A percentile compares a stretch with the other conserved stretches of the same genome.
Evolutionary conservation across 305 asterid species (phyloP).

Genomic region (Fraxinus greggii): DNA sequence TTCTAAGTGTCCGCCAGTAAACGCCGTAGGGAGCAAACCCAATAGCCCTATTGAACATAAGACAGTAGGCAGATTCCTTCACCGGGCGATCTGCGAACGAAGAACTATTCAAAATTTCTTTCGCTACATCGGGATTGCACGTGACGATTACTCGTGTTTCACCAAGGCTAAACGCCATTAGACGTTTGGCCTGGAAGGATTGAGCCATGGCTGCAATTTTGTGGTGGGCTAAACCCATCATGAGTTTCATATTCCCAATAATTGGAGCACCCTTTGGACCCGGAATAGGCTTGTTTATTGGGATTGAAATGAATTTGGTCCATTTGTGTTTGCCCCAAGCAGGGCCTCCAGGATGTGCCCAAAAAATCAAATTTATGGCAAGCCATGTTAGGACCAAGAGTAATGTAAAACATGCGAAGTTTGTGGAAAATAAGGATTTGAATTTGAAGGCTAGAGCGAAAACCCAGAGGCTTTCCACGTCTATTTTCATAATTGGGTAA

Average conservation of each 20-base stretch:
- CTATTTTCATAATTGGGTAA: constrained; percentile 28
- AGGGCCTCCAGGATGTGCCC: constrained; percentile 79
- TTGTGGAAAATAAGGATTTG: constrained; percentile 34
- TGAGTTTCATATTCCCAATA: constrained; percentile 68
- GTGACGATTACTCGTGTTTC: constrained; percentile 65
- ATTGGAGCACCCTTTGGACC: constrained; percentile 77
- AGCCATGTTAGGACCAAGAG: constrained; percentile 35
- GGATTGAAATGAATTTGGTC: constrained; percentile 5
- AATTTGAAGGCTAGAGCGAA: constrained; percentile 52
- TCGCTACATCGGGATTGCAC: constrained; percentile 59
- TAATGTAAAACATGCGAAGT: constrained; percentile 27
- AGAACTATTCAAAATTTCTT: constrained; percentile 50
- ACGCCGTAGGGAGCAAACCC: constrained; percentile 87
- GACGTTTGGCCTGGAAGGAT: constrained; percentile 49
- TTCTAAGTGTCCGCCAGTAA: constrained; percentile 72
- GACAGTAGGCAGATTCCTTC: constrained; percentile 65
- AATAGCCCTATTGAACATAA: constrained; percentile 78
- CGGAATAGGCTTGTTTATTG: constrained; percentile 32
- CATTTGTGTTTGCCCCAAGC: constrained; percentile 68
- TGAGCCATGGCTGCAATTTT: constrained; percentile 59
- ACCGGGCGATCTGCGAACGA: constrained; percentile 70
- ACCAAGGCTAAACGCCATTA: constrained; percentile 78
- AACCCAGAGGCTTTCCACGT: constrained; percentile 58
- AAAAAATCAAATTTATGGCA: constrained; percentile 48
- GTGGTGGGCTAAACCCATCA: constrained; percentile 72